Conservation (phyloP, 306 rosid species). For the Begonia loranthoides region DNA sequence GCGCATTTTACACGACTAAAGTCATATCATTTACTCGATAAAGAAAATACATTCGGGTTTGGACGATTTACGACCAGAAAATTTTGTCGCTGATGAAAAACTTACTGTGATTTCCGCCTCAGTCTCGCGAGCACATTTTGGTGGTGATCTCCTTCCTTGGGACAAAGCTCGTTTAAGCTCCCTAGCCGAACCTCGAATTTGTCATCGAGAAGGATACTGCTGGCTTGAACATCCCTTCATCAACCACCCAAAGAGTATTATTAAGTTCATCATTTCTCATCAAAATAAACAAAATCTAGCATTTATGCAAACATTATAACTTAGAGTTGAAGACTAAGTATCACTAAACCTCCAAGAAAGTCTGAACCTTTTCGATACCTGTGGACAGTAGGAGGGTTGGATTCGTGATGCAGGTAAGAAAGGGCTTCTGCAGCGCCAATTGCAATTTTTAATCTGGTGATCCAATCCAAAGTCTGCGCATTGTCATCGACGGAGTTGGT, state of each 20-base stretch:
- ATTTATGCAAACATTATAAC: not conserved
- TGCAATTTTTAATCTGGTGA: constrained; percentile 87
- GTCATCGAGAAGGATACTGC: constrained; percentile 95
- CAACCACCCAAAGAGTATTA: constrained; percentile 15
- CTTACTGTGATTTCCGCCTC: constrained; percentile 71
- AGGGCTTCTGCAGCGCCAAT: constrained; percentile 88
- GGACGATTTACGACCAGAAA: not conserved
- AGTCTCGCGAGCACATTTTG: constrained; percentile 53
- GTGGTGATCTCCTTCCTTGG: constrained; percentile 59
- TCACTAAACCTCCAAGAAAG: not conserved
- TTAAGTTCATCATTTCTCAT: constrained; percentile 7
- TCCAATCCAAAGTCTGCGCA: constrained; percentile 73
- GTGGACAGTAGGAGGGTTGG: constrained; percentile 81
- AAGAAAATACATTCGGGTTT: not conserved
- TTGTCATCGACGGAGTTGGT: constrained; percentile 25
- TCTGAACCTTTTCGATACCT: constrained; percentile 26
- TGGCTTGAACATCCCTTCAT: constrained; percentile 78
- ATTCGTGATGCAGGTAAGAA: constrained; percentile 61
- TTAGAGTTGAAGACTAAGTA: not conserved
- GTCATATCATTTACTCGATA: too few relatives aligned
- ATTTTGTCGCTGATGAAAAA: constrained; percentile 1
- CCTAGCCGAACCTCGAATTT: constrained; percentile 96
- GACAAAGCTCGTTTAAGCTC: constrained; percentile 70
- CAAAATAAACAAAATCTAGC: not conserved
- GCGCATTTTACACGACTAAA: too few relatives aligned